These are phyloP conservation scores for Puccinia hordei DNA, from an alignment of 1,284 basidiomycete species.

Conservation along the genomic window DNA sequence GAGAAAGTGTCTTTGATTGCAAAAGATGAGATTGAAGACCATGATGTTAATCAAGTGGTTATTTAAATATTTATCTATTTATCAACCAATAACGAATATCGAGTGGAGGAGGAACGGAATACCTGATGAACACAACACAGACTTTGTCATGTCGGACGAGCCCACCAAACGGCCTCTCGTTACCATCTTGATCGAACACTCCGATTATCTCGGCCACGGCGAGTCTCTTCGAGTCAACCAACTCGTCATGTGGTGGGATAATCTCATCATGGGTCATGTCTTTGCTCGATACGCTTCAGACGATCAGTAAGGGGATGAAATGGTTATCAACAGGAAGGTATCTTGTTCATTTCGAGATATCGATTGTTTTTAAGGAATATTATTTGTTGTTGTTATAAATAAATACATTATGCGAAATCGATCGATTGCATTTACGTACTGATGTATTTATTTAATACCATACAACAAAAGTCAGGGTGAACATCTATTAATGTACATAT, in stretches of 20 bases:
- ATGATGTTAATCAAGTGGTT: background rate
- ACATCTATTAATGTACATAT: no score
- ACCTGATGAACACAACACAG: slow-evolving; percentile 41
- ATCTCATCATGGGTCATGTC: background rate
- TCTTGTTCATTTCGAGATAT: no score
- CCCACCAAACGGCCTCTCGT: slow-evolving; percentile 35
- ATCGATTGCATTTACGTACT: no score
- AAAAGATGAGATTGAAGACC: no score
- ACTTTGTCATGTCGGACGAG: slow-evolving; percentile 28
- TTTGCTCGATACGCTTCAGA: background rate
- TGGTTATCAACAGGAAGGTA: no score
- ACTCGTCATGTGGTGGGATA: slow-evolving; percentile 1
- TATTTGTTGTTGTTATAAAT: no score
- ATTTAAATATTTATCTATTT: no score
- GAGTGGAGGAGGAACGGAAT: background rate
- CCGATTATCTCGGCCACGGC: slow-evolving; percentile 11
- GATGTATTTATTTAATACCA: no score
- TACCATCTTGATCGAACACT: slow-evolving; percentile 31
- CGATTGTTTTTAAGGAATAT: no score
- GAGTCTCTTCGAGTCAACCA: slow-evolving; percentile 23
- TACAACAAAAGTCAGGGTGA: no score
- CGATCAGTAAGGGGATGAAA: no score
- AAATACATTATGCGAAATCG: no score
- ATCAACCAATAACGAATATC: background rate
- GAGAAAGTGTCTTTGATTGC: slow-evolving; percentile 32